phyloP scores from a whole-genome alignment of 371 early-diverging fungal genomes.

The Parasitella parasitica region DNA sequence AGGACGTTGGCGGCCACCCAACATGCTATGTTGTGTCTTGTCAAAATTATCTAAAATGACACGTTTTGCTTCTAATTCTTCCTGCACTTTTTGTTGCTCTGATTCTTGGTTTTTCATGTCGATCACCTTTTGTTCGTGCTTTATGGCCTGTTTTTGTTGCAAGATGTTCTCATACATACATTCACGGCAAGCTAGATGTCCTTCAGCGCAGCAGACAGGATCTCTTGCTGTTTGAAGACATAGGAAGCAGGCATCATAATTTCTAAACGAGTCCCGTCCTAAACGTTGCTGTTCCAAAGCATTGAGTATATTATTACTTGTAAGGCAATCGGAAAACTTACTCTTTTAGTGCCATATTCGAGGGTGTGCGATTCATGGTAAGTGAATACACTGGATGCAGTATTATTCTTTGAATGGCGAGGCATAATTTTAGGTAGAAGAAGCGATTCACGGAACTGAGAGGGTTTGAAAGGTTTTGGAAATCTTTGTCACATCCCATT shows the following conservation, averaged over 20 bases:
- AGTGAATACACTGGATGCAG: conserved; percentile 92
- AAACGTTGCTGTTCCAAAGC: conserved; percentile 65
- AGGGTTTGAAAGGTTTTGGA: not conserved
- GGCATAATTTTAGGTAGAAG: conserved; percentile 56
- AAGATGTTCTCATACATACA: conserved; percentile 88
- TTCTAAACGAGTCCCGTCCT: conserved; percentile 85
- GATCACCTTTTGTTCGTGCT: conserved; percentile 49
- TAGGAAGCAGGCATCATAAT: conserved; percentile 88
- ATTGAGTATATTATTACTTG: not conserved
- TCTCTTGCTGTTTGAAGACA: conserved; percentile 86
- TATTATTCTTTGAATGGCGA: conserved; percentile 96
- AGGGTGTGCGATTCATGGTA: conserved; percentile 86
- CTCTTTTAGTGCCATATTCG: conserved; percentile 91
- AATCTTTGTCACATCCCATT: not conserved
- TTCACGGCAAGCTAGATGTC: conserved; percentile 88
- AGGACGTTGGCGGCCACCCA: conserved; percentile 25
- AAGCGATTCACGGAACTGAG: not conserved
- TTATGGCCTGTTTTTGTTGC: conserved; percentile 82
- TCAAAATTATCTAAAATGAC: conserved; percentile 62
- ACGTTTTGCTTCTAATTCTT: conserved; percentile 50
- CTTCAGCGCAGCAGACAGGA: conserved; percentile 80
- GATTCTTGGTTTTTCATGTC: conserved; percentile 74
- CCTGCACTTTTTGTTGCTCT: conserved; percentile 46
- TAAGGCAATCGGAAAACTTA: conserved; percentile 13
- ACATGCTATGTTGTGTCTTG: conserved; percentile 63